Evolutionary conservation across 371 early-diverging fungal genomes (phyloP).

Genomic region (Mucor mucedo): DNA sequence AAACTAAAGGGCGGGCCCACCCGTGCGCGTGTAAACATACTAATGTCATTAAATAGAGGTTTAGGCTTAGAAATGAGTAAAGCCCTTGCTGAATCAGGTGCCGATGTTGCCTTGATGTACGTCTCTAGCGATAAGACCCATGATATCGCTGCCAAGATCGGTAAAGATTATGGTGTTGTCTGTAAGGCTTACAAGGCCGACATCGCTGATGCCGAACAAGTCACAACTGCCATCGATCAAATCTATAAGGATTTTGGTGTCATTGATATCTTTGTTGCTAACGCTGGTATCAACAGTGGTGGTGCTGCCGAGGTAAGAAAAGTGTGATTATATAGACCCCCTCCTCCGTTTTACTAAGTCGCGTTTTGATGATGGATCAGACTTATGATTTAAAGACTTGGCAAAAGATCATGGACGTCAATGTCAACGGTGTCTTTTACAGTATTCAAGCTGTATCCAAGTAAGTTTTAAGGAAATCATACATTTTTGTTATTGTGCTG

Average conservation of each 20-base stretch:
- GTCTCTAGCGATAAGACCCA: slow-evolving; percentile 49
- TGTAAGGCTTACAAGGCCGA: slow-evolving; percentile 54
- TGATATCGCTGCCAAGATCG: slow-evolving; percentile 44
- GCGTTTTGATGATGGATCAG: slow-evolving; percentile 9
- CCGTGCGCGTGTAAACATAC: not conserved
- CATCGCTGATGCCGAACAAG: slow-evolving; percentile 36
- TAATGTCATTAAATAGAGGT: slow-evolving; percentile 26
- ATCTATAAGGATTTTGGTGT: slow-evolving; percentile 49
- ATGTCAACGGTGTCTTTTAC: slow-evolving; percentile 55
- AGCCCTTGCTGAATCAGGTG: slow-evolving; percentile 54
- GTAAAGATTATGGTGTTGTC: slow-evolving; percentile 36
- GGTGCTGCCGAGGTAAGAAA: slow-evolving; percentile 41
- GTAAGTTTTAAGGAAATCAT: not conserved
- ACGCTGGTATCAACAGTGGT: slow-evolving; percentile 48
- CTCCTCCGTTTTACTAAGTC: not conserved
- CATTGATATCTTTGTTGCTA: slow-evolving; percentile 55
- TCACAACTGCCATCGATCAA: slow-evolving; percentile 35
- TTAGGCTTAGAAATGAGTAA: slow-evolving; percentile 52
- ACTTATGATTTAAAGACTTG: slow-evolving; percentile 42
- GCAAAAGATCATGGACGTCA: slow-evolving; percentile 50
- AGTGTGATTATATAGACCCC: not conserved
- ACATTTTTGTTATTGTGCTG: too few species aligned
- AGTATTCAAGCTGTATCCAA: slow-evolving; percentile 47
- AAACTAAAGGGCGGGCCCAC: slow-evolving; percentile 2
- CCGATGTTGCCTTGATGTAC: slow-evolving; percentile 54